Conservation (phyloP, 2,329 filamentous ascomycete genomes). For the Fusarium kyushuense region DNA sequence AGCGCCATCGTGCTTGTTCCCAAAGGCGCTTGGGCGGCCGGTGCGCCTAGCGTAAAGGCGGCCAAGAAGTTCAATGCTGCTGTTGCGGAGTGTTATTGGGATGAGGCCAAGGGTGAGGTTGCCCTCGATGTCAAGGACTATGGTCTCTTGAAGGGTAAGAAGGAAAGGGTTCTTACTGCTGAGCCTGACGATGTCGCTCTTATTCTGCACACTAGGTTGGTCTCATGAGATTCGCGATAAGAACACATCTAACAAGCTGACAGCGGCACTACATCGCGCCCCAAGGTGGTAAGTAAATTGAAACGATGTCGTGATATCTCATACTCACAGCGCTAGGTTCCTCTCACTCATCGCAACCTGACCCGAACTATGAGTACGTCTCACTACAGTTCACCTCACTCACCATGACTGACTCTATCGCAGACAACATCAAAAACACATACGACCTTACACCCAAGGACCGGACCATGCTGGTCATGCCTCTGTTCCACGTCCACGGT, state of each 20-base stretch:
- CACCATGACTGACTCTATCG: neutral
- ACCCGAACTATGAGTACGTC: slow-evolving; percentile 78
- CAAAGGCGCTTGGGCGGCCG: slow-evolving; percentile 72
- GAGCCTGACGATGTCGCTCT: slow-evolving; percentile 84
- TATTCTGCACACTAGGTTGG: slow-evolving; percentile 79
- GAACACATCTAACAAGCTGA: slow-evolving; percentile 40
- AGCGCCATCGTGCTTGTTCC: slow-evolving; percentile 84
- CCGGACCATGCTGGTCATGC: slow-evolving; percentile 89
- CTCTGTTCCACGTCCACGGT: slow-evolving; percentile 91
- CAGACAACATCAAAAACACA: slow-evolving; percentile 81
- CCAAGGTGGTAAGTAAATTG: slow-evolving; percentile 75
- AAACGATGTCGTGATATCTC: neutral
- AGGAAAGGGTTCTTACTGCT: slow-evolving; percentile 59
- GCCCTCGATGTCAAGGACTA: slow-evolving; percentile 81
- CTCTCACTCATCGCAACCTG: slow-evolving; percentile 83
- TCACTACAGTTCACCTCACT: slow-evolving; percentile 41
- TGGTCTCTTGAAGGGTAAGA: slow-evolving; percentile 70
- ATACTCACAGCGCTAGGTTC: slow-evolving; percentile 63
- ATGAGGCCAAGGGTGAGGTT: slow-evolving; percentile 72
- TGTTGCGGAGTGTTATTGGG: slow-evolving; percentile 89
- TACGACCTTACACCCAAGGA: slow-evolving; percentile 78
- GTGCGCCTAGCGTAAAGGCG: slow-evolving; percentile 79
- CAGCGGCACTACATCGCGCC: slow-evolving; percentile 83
- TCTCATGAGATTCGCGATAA: slow-evolving; percentile 1
- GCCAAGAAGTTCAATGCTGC: slow-evolving; percentile 83